Conservation (phyloP, 495 filamentous ascomycete species). For the Xylaria cubensis region DNA sequence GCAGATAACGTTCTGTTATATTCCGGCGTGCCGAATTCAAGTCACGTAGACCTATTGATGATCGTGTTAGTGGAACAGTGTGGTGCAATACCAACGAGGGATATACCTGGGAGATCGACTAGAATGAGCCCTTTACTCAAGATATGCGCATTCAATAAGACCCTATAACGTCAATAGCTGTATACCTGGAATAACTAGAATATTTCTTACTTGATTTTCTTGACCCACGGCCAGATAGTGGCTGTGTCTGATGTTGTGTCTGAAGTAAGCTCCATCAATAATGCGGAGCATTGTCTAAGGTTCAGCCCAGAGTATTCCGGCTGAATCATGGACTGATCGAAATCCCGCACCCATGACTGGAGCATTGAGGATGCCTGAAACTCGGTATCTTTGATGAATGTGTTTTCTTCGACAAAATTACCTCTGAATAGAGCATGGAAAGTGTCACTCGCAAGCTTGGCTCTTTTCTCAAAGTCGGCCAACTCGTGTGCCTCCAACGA, state of each 20-base stretch:
- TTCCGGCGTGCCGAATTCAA: constrained; percentile 45
- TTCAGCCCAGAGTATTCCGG: neutral
- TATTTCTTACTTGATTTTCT: constrained; percentile 43
- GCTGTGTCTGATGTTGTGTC: constrained; percentile 24
- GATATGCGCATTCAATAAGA: constrained; percentile 44
- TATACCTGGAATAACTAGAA: neutral
- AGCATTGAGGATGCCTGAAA: constrained; percentile 26
- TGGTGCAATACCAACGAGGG: neutral
- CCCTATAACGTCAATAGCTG: constrained; percentile 28
- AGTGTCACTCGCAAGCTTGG: constrained; percentile 37
- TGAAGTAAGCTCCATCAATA: constrained; percentile 42
- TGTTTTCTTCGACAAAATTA: constrained; percentile 20
- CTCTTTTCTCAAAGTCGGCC: constrained; percentile 31
- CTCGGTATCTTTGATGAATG: neutral
- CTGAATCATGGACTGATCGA: neutral
- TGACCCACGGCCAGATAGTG: constrained; percentile 47
- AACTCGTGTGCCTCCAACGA: constrained; percentile 29
- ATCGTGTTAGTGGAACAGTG: neutral
- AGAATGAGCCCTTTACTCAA: constrained; percentile 49
- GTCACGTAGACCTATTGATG: constrained; percentile 41
- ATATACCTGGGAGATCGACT: constrained; percentile 46
- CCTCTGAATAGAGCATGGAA: constrained; percentile 31
- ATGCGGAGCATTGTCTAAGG: constrained; percentile 34
- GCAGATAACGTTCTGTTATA: constrained; percentile 48
- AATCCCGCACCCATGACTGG: constrained; percentile 27